A percentile compares a stretch with the other conserved stretches of the same genome.
phyloP scores from a whole-genome alignment of 306 rosid species.

The Myrica gale region DNA sequence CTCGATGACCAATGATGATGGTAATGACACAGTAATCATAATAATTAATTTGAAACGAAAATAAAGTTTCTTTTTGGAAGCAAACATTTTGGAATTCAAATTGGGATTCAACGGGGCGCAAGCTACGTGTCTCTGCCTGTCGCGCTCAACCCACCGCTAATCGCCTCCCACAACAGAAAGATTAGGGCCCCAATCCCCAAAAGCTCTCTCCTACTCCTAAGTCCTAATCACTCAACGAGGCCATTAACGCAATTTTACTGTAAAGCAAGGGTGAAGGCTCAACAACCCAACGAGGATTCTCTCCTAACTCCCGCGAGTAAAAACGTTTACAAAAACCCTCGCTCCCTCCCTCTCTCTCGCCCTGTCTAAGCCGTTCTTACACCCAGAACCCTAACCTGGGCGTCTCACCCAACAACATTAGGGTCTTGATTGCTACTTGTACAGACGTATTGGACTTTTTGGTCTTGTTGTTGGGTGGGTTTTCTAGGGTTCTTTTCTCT shows the following conservation, averaged over 20 bases:
- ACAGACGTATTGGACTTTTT: neutral
- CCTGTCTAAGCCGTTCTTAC: slow-evolving; percentile 30
- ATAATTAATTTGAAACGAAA: neutral
- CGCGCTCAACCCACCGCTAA: neutral
- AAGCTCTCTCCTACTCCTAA: too few species aligned
- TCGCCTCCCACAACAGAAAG: neutral
- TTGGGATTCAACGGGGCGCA: neutral
- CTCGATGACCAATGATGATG: neutral
- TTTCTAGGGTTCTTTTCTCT: neutral
- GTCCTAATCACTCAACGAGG: neutral
- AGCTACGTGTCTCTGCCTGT: too few species aligned
- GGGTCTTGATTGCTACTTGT: slow-evolving; percentile 39
- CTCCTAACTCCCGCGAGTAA: slow-evolving; percentile 21
- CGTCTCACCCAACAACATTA: slow-evolving; percentile 13
- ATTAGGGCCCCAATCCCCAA: neutral
- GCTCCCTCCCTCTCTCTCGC: slow-evolving; percentile 9
- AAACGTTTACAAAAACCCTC: slow-evolving; percentile 48
- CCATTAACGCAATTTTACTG: neutral
- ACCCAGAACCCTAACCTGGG: slow-evolving; percentile 45
- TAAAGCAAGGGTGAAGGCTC: neutral
- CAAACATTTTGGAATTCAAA: neutral
- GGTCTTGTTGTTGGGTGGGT: slow-evolving; percentile 10
- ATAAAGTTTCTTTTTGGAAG: neutral
- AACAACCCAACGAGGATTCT: slow-evolving; percentile 8
- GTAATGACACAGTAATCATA: neutral